phyloP scores from a whole-genome alignment of 352 stramenopile species.

The Pythium insidiosum region DNA sequence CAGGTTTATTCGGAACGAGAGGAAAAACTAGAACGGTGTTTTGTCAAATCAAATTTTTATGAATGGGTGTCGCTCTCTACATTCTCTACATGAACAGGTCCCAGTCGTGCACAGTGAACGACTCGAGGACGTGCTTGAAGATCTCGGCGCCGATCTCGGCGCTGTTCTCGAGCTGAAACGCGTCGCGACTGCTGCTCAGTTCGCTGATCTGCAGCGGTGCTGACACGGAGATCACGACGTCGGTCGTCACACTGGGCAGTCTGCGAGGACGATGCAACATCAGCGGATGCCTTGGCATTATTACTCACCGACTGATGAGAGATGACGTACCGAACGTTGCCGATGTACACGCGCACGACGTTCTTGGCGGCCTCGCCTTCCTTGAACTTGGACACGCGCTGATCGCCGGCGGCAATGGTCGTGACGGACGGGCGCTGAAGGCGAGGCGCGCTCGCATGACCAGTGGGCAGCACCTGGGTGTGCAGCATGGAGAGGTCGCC shows the following conservation, averaged over 20 bases:
- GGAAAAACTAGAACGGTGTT: too few species aligned
- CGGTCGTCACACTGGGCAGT: slow-evolving; percentile 62
- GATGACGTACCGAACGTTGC: slow-evolving; percentile 40
- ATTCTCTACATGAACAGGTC: too few species aligned
- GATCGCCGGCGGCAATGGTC: slow-evolving; percentile 61
- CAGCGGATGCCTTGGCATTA: too few species aligned
- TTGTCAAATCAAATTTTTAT: background rate
- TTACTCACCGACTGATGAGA: too few species aligned
- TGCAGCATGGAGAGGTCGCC: slow-evolving; percentile 47
- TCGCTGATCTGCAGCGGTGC: slow-evolving; percentile 70
- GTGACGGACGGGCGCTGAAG: slow-evolving; percentile 30
- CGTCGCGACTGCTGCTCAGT: slow-evolving; percentile 50
- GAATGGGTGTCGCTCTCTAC: background rate
- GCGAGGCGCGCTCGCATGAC: slow-evolving; percentile 12
- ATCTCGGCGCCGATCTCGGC: slow-evolving; percentile 56
- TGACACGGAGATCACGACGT: slow-evolving; percentile 77
- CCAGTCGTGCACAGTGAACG: slow-evolving; percentile 70
- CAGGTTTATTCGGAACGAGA: too few species aligned
- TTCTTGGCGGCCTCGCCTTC: slow-evolving; percentile 77
- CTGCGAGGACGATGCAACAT: slow-evolving; percentile 7
- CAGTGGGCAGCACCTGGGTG: slow-evolving; percentile 18
- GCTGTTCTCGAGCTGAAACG: slow-evolving; percentile 58
- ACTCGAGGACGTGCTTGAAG: slow-evolving; percentile 65
- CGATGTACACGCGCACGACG: slow-evolving; percentile 75
- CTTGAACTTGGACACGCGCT: slow-evolving; percentile 82